phyloP scores from a whole-genome alignment of 495 filamentous ascomycete species.

The Penicillium mononematosum region DNA sequence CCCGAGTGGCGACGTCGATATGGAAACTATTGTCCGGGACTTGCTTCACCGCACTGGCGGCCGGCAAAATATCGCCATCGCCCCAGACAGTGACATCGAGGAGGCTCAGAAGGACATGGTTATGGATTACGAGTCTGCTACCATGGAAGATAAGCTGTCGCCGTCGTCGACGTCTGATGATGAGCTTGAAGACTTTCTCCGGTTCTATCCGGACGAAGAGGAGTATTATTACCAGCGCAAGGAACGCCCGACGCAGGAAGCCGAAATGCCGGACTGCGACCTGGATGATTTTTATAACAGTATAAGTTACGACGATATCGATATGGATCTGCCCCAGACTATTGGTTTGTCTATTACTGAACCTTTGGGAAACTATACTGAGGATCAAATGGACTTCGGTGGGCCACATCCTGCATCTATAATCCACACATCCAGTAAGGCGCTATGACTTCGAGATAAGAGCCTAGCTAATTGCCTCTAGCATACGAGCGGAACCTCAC shows the following conservation, averaged over 20 bases:
- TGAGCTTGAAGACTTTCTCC: slow-evolving; percentile 36
- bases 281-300: slow-evolving; percentile 38
- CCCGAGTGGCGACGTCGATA: slow-evolving; percentile 17
- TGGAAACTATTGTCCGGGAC: slow-evolving; percentile 25
- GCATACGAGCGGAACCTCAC: slow-evolving; percentile 45
- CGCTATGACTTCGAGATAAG: background rate
- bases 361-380: slow-evolving; percentile 3
- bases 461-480: slow-evolving; percentile 15
- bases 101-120: slow-evolving; percentile 24
- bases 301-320: slow-evolving; percentile 24
- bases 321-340: slow-evolving; percentile 16
- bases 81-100: slow-evolving; percentile 24
- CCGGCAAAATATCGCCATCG: slow-evolving; percentile 24
- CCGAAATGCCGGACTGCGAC: slow-evolving; percentile 28
- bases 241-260: slow-evolving; percentile 8
- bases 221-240: slow-evolving; percentile 23
- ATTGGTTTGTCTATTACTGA: slow-evolving; percentile 5
- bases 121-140: slow-evolving; percentile 31
- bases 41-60: slow-evolving; percentile 18
- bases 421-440: slow-evolving; percentile 41
- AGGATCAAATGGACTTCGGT: slow-evolving; percentile 12
- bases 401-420: slow-evolving; percentile 32
- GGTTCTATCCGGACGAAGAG: slow-evolving; percentile 39
- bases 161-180: slow-evolving; percentile 21
- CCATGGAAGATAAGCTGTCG: slow-evolving; percentile 17